These are phyloP conservation scores for Trichoderma endophyticum DNA, from an alignment of 2,329 filamentous ascomycete genomes.

Conservation along the genomic window DNA sequence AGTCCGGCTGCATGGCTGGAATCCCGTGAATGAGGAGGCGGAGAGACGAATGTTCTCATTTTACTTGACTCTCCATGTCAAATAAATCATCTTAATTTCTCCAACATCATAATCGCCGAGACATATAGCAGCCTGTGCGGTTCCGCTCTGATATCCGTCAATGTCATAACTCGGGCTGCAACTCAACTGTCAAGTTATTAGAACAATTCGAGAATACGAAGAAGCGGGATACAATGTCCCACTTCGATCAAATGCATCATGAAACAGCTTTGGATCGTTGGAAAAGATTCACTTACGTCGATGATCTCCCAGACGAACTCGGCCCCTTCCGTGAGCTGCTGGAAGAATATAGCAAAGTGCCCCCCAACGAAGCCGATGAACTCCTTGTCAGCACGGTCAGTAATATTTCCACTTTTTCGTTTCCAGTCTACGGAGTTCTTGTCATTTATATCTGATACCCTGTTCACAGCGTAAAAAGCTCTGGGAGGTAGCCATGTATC, in stretches of 20 bases:
- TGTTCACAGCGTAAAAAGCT: background rate
- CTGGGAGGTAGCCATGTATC: conserved; percentile 6
- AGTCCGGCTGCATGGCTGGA: background rate
- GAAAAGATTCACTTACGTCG: background rate
- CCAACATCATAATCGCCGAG: background rate
- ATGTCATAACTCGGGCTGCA: background rate
- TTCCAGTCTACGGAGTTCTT: background rate
- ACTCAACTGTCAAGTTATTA: background rate
- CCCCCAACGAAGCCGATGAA: background rate
- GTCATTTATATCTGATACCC: background rate
- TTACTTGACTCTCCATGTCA: background rate
- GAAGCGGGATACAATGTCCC: background rate
- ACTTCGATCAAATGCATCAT: background rate
- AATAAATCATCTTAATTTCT: background rate
- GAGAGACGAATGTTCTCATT: background rate
- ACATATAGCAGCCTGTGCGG: background rate
- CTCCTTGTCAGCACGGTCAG: background rate
- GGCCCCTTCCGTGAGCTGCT: background rate
- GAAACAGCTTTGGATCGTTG: background rate
- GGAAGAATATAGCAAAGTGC: background rate
- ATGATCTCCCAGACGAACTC: background rate
- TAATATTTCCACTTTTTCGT: too few species aligned
- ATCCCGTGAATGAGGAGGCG: background rate
- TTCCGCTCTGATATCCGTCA: background rate
- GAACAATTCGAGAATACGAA: background rate